Evolutionary conservation across 1,284 basidiomycete genomes (phyloP).

Genomic region (Marasmius oreades): DNA sequence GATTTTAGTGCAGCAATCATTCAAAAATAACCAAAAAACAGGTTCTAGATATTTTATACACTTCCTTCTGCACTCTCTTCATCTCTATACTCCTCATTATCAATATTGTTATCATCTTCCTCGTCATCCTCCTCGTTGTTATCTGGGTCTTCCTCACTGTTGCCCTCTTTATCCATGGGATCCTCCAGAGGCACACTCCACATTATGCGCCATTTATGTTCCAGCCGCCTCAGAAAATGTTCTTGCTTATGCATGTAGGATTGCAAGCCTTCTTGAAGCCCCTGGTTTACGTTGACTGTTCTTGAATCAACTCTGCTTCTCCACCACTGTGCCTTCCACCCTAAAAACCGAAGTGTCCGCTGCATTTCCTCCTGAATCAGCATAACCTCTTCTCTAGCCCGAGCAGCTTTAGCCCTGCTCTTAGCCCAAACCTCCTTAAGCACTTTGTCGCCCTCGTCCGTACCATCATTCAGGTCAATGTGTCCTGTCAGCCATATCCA

Average conservation of each 20-base stretch:
- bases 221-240: neutral
- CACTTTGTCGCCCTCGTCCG: neutral
- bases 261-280: neutral
- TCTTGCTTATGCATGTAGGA: neutral
- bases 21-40: neutral
- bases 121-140: neutral
- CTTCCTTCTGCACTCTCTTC: neutral
- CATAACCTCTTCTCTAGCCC: neutral
- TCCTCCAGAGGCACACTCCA: neutral
- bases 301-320: neutral
- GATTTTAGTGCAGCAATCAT: no score
- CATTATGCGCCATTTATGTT: neutral
- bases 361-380: slow-evolving; percentile 1
- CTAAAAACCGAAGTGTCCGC: neutral
- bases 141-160: neutral
- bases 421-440: neutral
- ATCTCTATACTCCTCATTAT: neutral
- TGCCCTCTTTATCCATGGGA: neutral
- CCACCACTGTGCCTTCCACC: neutral
- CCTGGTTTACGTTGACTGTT: neutral
- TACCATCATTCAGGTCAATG: neutral
- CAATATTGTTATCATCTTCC: neutral
- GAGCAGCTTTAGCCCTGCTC: neutral
- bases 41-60: neutral
- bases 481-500: neutral